Percentiles rank a stretch among this genome's conserved stretches.
phyloP scores from a whole-genome alignment of 2,329 filamentous ascomycete genomes.

The Emmonsiellopsis sp. region DNA sequence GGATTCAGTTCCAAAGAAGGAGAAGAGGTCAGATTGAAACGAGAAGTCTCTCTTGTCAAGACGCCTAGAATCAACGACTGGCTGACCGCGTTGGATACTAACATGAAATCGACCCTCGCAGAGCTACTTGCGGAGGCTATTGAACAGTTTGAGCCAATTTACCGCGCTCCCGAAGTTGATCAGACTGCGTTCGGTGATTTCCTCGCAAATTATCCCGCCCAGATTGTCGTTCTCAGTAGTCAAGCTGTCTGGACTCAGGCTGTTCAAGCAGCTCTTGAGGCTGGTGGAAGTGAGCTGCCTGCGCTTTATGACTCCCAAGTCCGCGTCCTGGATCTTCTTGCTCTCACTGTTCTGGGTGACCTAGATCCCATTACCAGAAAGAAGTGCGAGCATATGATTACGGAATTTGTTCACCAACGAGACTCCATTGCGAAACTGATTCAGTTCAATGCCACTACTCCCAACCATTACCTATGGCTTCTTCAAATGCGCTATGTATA shows the following conservation, averaged over 20 bases:
- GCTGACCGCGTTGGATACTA: constrained; percentile 83
- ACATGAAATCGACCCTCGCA: constrained; percentile 89
- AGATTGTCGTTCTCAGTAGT: constrained; percentile 89
- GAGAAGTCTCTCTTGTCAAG: constrained; percentile 83
- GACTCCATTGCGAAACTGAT: constrained; percentile 85
- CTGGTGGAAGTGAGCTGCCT: constrained; percentile 60
- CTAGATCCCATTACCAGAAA: constrained; percentile 79
- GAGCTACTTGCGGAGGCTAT: constrained; percentile 83
- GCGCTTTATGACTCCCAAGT: constrained; percentile 73
- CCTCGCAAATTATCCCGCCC: constrained; percentile 75
- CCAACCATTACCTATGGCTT: constrained; percentile 84
- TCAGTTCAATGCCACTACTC: constrained; percentile 60
- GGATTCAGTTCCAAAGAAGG: constrained; percentile 94
- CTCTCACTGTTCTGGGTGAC: constrained; percentile 80
- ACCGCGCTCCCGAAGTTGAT: constrained; percentile 62
- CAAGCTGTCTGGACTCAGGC: constrained; percentile 89
- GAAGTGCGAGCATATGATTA: constrained; percentile 98
- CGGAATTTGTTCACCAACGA: constrained; percentile 95
- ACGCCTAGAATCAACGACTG: constrained; percentile 98
- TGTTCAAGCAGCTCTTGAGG: constrained; percentile 66
- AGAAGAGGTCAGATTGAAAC: constrained; percentile 77
- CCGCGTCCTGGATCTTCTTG: constrained; percentile 73
- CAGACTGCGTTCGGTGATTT: constrained; percentile 64
- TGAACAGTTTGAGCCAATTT: constrained; percentile 69
- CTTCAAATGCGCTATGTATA: constrained; percentile 97